Evolutionary conservation across 2,329 filamentous ascomycete species (phyloP), one percentile per base, ranked within the genome.

Genomic region (Colletotrichum lupini): DNA sequence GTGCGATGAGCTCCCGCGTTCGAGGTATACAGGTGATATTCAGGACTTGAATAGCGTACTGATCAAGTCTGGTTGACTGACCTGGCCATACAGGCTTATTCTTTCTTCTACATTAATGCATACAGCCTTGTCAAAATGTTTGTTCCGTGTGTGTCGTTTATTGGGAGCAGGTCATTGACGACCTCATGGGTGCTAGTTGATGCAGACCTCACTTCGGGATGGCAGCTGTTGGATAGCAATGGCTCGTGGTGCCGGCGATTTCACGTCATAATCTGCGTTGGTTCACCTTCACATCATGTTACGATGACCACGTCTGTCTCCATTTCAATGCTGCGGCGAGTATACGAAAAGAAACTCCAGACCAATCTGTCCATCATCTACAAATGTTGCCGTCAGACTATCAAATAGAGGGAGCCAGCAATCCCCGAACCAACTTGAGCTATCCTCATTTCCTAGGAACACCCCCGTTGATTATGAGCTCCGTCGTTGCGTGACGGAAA

Each of bases 91-190:
- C 4, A 8, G 7, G 19, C 16, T 46, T 32, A 11, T 32, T 32
- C 30, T 32, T 32, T 32, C 30, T 32, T 32, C 30, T 32, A 3
- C 30, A 11, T 32, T 9, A 32, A 32, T 32, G 30, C 6, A 11
- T 32, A 11, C 30, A 32, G 30, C 1, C 30, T 11, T 3, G 9
- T 4, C 9, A 9, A 32, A 32, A 32, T 11, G 2, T 9, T 32
- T 32, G 30, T 0, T 32, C 0, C 1, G 30, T 32, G 16, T 8
- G 7, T 6, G 1, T 46, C 16, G 7, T 8, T 19, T 19, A 3
- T 46, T 19, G 7, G n/a, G 7, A 46, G 7, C 19, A 46, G 19
- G 7, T 9, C 2, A n/a, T 19, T n/a, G 19, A n/a, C 7, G 19
- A 46, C n/a, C 1, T 9, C 42, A 46, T n/a, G 19, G 42, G 7